A percentile compares a stretch with the other conserved stretches of the same genome.
Conservation (phyloP, 75 land plant species). For the Selaginella tamariscina region DNA sequence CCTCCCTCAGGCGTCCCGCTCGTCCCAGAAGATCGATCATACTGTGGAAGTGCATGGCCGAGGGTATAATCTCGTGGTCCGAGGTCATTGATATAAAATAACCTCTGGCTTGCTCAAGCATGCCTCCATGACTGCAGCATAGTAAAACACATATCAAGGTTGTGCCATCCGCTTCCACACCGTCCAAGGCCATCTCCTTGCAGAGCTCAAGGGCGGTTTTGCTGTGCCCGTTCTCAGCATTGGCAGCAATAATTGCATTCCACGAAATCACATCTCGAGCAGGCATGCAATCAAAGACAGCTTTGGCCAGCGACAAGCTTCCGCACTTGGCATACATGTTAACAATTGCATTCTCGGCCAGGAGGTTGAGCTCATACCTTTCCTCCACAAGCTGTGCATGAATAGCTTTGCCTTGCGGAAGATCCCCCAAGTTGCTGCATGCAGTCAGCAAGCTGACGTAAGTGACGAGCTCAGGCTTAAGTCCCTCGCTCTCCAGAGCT, state of each 20-base stretch:
- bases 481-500: background rate
- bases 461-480: background rate
- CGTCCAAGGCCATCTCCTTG: background rate
- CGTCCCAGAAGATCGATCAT: conserved; percentile 31
- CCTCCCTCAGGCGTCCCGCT: conserved; percentile 23
- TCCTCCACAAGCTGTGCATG: background rate
- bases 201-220: background rate
- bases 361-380: background rate
- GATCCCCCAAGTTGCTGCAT: background rate
- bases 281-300: conserved; percentile 3
- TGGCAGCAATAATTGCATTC: background rate
- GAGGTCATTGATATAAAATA: background rate
- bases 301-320: background rate
- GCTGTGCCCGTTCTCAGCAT: background rate
- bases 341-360: background rate
- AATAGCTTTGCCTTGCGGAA: background rate
- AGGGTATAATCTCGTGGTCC: background rate
- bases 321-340: conserved; percentile 6
- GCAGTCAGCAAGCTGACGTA: background rate
- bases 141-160: background rate
- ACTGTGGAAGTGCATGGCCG: background rate
- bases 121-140: background rate
- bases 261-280: background rate
- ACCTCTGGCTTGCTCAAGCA: background rate
- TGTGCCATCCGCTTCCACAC: background rate